Evolutionary conservation across 1,284 basidiomycete genomes (phyloP), one percentile per base, ranked within the genome.

Genomic region (Boletus hoseneyae): DNA sequence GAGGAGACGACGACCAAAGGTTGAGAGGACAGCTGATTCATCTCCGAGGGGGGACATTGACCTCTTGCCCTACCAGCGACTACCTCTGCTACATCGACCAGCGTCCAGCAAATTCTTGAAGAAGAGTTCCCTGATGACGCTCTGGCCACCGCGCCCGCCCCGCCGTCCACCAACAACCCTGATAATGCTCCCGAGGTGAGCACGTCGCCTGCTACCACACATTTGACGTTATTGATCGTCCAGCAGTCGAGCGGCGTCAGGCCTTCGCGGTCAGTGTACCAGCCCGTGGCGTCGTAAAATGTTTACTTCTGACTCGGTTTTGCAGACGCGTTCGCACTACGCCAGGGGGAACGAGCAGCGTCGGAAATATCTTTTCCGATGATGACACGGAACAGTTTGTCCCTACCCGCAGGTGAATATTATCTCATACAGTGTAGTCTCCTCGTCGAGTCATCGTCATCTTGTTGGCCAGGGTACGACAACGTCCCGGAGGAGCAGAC

Each of bases 401-500:
- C 55, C 84, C 84, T 3, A 83, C 83, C n/a, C 78, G 84, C 57
- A 76, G 79, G 84, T 82, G 64, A 25, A 69, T 46, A 35, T 19
- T 2, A 30, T 21, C 19, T 42, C 35, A 3, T 21, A 12, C 3
- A 8, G 1, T 15, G 4, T 44, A 16, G 33, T 1, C 6, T 29
- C 6, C 9, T 6, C 46, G 23, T 34, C 40, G 30, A 52, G n/a
- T n/a, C n/a, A n/a, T n/a, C n/a, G 10, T 43, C 15, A 42, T 18
- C 1, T 19, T 12, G 12, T 45, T 36, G 35, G 1, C 33, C 36
- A 83, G 81, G 50, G 82, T 83, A 35, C 71, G 80, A 51, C 73
- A 83, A 63, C 72, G 74, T 21, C 84, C 84, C 16, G 84, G 84
- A 57, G 84, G 84, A 19, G 63, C 73, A 41, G 83, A 86, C 60